Base-by-base conservation (phyloP, 2,329 filamentous ascomycete species). In the Aspergillus quadricinctus region DNA sequence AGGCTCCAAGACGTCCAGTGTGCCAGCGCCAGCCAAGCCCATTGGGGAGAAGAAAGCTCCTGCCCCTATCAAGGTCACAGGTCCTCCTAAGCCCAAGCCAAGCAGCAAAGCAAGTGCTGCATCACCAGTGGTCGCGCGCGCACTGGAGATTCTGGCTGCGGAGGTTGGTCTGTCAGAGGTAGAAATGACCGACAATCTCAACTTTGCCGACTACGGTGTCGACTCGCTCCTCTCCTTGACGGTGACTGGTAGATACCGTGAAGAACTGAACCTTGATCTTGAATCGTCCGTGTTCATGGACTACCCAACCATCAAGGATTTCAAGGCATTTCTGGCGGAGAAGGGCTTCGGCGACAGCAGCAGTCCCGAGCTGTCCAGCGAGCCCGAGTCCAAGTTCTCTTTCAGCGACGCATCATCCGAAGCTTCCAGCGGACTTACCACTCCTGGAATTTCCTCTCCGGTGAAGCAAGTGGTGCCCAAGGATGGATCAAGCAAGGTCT, bases 181-280 rank as follows among this genome's bases (percentile, higher is more conserved):
- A 21, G 83, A 86, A 65, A 78, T 86, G 52, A 80, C 83, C 11
- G 82, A 85, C 53, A 81, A 83, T 53, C 78, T 83, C 52, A 80
- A 81, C 50, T 86, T 85, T 62, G 82, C 84, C 61, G 83, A 85
- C 64, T 79, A 85, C 25, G 83, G 83, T 57, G 82, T 86, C 31
- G 83, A 86, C 69, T 86, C 83, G 7, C 75, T 86, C 19, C 79
- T 86, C 60, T 84, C 83, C 1, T 66, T 86, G 55, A 85, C 82
- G 28, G 83, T 85, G 61, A 84, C 82, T 48, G 83, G 83, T 61
- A 81, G 81, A 65, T 84, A 85, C 72, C 81, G 83, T 43, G 83
- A 86, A 66, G 83, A 85, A 48, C 75, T 85, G 23, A 80, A 83
- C 57, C 73, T 85, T 59, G 83, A 85, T 52, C 79, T 85, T 55